Base-by-base conservation (phyloP, 148 eudicot species). In the Mesembryanthemum crystallinum region DNA sequence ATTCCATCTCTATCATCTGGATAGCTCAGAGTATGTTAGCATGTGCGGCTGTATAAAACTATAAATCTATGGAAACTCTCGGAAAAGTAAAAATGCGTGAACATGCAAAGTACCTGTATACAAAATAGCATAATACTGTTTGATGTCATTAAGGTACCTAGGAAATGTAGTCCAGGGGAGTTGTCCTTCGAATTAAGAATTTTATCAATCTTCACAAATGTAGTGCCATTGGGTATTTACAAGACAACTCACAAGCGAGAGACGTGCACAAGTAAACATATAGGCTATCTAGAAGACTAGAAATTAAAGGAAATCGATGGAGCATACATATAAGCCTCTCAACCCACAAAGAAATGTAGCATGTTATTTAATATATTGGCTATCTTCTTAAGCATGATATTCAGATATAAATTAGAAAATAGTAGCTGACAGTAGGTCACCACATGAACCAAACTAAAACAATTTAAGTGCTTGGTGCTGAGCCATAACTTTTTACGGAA, bases 1-100 rank as follows among this genome's bases (percentile, higher is more conserved):
- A 94, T 94, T 74, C 98, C 98, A 33, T 97, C 97, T 30, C 98
- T 97, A 81, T 94, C 96, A 85, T 94, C 98, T 94, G 85, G 74
- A 70, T 11, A 74, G 73, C 25, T 54, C 60, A 57, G 51, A 78
- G 33, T 51, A 67, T 45, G 29, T 76, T 57, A 65, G 29, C 62
- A 76, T 18, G 32, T n/a, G 72, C 45, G 54, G 11, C 47, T 12
- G n/a, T n/a, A 54, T n/a, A n/a, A n/a, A n/a, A n/a, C n/a, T n/a
- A n/a, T n/a, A n/a, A n/a, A n/a, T n/a, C n/a, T n/a, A n/a, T n/a
- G n/a, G n/a, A n/a, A n/a, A n/a, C n/a, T n/a, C n/a, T n/a, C n/a
- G n/a, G n/a, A n/a, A n/a, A n/a, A n/a, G n/a, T n/a, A n/a, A n/a
- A n/a, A n/a, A n/a, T n/a, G n/a, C n/a, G n/a, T 39, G 2, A 11